Evolutionary conservation across 1,139 yeast genomes (phyloP).

Genomic region (Debaryomycetaceae sp.): DNA sequence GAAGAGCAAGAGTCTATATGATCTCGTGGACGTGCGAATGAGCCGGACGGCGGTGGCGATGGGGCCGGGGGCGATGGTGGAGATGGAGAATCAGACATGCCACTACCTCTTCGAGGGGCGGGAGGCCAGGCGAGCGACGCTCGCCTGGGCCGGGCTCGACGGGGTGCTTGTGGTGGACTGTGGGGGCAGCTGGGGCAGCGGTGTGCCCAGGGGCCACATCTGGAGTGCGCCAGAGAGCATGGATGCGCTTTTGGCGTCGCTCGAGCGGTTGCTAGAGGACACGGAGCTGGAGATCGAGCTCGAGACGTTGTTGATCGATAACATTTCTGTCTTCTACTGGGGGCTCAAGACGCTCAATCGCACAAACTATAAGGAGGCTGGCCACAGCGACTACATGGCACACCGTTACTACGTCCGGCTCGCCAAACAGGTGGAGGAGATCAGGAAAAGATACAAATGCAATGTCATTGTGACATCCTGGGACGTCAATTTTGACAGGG

Average conservation of each 20-base stretch:
- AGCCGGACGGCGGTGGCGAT: background rate
- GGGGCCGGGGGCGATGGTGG: background rate
- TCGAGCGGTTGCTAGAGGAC: constrained; percentile 3
- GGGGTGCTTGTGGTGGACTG: constrained; percentile 6
- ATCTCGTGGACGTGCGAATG: background rate
- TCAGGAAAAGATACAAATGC: constrained; percentile 21
- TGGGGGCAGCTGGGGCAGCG: constrained; percentile 1
- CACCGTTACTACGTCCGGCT: constrained; percentile 14
- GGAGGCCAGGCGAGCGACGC: constrained; percentile 2
- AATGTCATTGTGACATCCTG: constrained; percentile 33
- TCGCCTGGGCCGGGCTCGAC: background rate
- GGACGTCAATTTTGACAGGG: constrained; percentile 29
- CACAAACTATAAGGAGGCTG: constrained; percentile 10
- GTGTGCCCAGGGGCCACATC: background rate
- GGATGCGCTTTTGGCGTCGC: constrained; percentile 3
- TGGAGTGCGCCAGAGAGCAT: constrained; percentile 1
- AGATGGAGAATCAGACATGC: constrained; percentile 5
- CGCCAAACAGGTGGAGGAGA: constrained; percentile 5
- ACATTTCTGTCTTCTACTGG: constrained; percentile 33
- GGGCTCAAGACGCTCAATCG: constrained; percentile 17
- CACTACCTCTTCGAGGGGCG: constrained; percentile 6
- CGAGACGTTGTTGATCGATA: constrained; percentile 21
- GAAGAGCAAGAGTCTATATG: constrained; percentile 1
- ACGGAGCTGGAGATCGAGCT: constrained; percentile 5
- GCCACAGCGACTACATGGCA: constrained; percentile 9